Percentiles rank a stretch among this genome's conserved stretches.
These are phyloP conservation scores for Pseudozyma hubeiensis DNA, from an alignment of 1,284 basidiomycete genomes.

Conservation along the genomic window DNA sequence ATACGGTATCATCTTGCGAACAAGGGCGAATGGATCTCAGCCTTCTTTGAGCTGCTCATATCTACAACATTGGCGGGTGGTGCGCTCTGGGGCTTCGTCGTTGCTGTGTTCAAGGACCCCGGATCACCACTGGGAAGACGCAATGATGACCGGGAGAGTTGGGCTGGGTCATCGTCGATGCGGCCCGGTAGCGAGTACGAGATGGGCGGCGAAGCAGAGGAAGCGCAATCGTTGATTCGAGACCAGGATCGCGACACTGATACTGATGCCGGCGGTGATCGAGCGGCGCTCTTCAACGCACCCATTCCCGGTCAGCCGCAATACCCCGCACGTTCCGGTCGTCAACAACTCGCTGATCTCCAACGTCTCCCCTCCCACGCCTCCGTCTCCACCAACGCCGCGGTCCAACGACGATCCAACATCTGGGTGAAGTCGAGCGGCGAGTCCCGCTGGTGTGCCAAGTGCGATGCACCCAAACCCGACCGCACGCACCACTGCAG, in stretches of 20 bases:
- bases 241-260: conserved; percentile 12
- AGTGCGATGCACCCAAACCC: conserved; percentile 63
- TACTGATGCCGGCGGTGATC: not conserved
- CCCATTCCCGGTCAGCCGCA: conserved; percentile 53
- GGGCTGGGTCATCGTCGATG: conserved; percentile 1
- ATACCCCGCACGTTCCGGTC: conserved; percentile 48
- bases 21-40: conserved; percentile 29
- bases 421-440: conserved; percentile 61
- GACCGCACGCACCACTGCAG: conserved; percentile 66
- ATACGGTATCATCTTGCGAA: conserved; percentile 32
- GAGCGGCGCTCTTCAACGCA: conserved; percentile 38
- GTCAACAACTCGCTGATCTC: conserved; percentile 49
- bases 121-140: conserved; percentile 20
- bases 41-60: conserved; percentile 36
- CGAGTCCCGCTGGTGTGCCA: conserved; percentile 57
- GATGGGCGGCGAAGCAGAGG: conserved; percentile 16
- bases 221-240: conserved; percentile 26
- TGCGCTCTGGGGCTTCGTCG: conserved; percentile 45
- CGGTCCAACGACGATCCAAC: conserved; percentile 30
- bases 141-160: conserved; percentile 12
- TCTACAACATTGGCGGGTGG: conserved; percentile 41
- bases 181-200: conserved; percentile 18
- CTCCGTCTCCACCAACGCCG: not conserved
- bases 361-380: conserved; percentile 13
- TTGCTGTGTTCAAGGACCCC: conserved; percentile 51